These are phyloP conservation scores for Blastobotrys chiropterorum DNA, from an alignment of 805 yeast species.

Conservation along the genomic window DNA sequence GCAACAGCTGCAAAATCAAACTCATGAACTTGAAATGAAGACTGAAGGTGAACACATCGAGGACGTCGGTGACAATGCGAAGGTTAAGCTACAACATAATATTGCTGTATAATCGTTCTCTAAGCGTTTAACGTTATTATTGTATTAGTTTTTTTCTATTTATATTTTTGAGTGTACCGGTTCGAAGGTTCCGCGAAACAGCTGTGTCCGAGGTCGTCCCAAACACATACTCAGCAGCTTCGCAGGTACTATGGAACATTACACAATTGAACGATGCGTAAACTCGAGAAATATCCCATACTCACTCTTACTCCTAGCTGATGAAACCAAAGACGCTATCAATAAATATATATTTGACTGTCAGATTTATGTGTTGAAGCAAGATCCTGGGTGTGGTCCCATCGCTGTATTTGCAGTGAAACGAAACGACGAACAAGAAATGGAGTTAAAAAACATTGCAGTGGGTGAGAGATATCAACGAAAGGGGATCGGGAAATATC, in stretches of 20 bases:
- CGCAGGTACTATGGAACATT: background rate
- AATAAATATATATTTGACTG: slow-evolving; percentile 3
- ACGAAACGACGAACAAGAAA: background rate
- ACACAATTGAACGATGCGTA: background rate
- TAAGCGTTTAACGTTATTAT: background rate
- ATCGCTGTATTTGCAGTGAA: slow-evolving; percentile 3
- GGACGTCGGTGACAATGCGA: background rate
- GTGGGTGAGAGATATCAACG: background rate
- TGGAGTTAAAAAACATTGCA: slow-evolving; percentile 4
- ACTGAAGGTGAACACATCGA: background rate
- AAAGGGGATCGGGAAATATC: background rate
- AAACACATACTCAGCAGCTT: background rate
- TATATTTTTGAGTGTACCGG: background rate
- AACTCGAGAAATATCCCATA: background rate
- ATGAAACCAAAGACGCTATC: slow-evolving; percentile 4
- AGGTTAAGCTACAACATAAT: background rate
- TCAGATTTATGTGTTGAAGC: background rate
- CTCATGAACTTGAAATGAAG: slow-evolving; percentile 2
- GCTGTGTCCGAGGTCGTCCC: background rate
- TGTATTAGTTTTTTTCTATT: background rate
- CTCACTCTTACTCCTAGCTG: background rate
- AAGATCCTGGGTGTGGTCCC: background rate
- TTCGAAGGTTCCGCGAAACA: too few species aligned
- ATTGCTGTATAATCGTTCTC: background rate
- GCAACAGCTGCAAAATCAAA: slow-evolving; percentile 1